phyloP scores from a whole-genome alignment of 495 filamentous ascomycete species.

The Bacidia gigantensis region DNA sequence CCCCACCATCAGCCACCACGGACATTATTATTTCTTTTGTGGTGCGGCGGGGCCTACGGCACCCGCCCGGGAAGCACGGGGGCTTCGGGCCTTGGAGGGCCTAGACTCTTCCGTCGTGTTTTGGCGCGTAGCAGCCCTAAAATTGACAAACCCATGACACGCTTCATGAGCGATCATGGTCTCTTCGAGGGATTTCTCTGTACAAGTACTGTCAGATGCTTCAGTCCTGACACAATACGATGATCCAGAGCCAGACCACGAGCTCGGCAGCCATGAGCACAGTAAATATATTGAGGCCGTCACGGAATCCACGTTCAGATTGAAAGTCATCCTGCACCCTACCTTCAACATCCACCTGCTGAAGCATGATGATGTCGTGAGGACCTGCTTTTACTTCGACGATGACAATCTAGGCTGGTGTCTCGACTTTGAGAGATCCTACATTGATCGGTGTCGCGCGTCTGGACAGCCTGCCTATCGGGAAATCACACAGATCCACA shows the following conservation, averaged over 20 bases:
- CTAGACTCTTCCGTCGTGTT: no score
- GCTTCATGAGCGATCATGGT: no score
- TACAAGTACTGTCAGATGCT: conserved; percentile 8
- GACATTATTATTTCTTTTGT: no score
- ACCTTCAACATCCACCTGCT: neutral
- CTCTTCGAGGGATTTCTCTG: neutral
- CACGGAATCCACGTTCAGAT: conserved; percentile 11
- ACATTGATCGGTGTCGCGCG: neutral
- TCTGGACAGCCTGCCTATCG: neutral
- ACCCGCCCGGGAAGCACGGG: no score
- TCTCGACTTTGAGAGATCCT: neutral
- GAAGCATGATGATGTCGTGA: neutral
- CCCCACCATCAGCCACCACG: no score
- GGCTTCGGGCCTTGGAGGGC: no score
- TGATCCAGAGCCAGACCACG: conserved; percentile 10
- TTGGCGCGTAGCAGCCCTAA: no score
- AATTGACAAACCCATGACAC: no score
- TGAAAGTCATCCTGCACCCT: conserved; percentile 3
- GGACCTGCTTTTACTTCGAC: neutral
- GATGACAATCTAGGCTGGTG: neutral
- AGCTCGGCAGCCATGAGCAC: neutral
- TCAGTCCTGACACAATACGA: conserved; percentile 5
- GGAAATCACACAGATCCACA: neutral
- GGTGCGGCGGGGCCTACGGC: no score
- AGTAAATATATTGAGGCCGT: conserved; percentile 11